Evolutionary conservation across 2,329 filamentous ascomycete genomes (phyloP), one percentile per base, ranked within the genome.

Genomic region (Knufia fluminis): DNA sequence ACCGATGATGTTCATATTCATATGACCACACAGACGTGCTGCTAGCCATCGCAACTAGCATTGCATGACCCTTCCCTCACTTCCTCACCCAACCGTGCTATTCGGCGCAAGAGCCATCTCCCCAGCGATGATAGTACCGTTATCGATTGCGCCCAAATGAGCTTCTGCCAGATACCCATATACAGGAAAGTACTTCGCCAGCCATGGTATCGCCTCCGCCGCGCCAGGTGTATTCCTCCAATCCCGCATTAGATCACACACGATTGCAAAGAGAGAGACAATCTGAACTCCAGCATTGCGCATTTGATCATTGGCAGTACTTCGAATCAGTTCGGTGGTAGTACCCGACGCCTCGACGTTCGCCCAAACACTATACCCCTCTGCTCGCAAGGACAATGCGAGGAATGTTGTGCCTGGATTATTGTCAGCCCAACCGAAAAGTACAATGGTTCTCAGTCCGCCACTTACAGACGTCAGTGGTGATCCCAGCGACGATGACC

Each of bases 321-420:
- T 7, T 7, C 28, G 28, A 31, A 31, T 31, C 7, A 31, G 28
- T 31, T 31, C 28, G 28, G 75, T 78, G 17, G 80, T 80, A 1
- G 84, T 87, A 1, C 83, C 84, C 0, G 76, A 81, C 1, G 80
- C 83, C 59, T 88, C 84, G 46, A 81, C 75, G 66, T 86, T 85
- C 58, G 82, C 83, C 69, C 76, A 87, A 51, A 89, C 84, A 32
- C 77, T 76, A 70, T 86, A 89, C 22, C 84, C 85, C 38, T 78
- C 82, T 12, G 80, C 76, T 31, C 81, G 73, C 3, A 88, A 77
- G 1, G 82, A 83, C n/a, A 88, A 73, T 0, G 85, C 81, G 4
- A 85, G 73, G 70, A 88, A 88, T 73, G 75, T 73, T 71, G 58
- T 39, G 24, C 35, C 35, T 39, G 16, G 7, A 31, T 14, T 7